phyloP scores from a whole-genome alignment of 2,329 filamentous ascomycete genomes.

The Pseudogymnoascus sp. region DNA sequence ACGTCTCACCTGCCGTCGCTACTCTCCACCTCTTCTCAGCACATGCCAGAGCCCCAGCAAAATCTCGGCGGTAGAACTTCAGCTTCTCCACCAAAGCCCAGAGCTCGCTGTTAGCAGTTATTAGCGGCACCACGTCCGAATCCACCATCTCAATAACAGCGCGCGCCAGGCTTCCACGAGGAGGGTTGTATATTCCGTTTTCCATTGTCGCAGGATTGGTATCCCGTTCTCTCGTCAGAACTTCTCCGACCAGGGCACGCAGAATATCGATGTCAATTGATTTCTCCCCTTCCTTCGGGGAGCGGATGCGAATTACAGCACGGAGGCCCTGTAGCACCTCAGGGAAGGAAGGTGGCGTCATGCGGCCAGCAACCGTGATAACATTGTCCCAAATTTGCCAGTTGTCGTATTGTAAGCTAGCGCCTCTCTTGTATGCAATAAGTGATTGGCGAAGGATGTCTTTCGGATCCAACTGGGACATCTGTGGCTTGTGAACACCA shows the following conservation, averaged over 20 bases:
- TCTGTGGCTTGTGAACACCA: conserved; percentile 15
- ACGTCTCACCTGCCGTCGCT: conserved; percentile 39
- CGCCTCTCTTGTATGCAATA: conserved; percentile 77
- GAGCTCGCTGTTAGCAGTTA: conserved; percentile 67
- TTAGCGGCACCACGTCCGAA: conserved; percentile 66
- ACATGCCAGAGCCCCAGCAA: conserved; percentile 65
- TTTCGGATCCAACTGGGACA: conserved; percentile 21
- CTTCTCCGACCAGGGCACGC: conserved; percentile 61
- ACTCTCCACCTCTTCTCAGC: conserved; percentile 87
- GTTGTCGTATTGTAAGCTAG: conserved; percentile 73
- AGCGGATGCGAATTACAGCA: conserved; percentile 67
- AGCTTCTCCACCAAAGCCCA: conserved; percentile 69
- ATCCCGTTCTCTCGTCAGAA: conserved; percentile 41
- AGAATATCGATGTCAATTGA: conserved; percentile 70
- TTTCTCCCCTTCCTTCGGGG: conserved; percentile 58
- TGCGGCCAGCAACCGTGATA: conserved; percentile 72
- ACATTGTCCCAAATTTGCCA: conserved; percentile 97
- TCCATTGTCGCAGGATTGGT: conserved; percentile 27
- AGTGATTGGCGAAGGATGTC: conserved; percentile 64
- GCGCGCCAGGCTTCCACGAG: conserved; percentile 51
- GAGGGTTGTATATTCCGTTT: conserved; percentile 31
- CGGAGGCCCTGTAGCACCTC: conserved; percentile 70
- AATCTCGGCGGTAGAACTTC: conserved; percentile 64
- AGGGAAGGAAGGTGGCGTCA: conserved; percentile 62
- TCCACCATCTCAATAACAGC: conserved; percentile 68